Conservation (phyloP, 805 yeast genomes). For the Blastobotrys terrestris region DNA sequence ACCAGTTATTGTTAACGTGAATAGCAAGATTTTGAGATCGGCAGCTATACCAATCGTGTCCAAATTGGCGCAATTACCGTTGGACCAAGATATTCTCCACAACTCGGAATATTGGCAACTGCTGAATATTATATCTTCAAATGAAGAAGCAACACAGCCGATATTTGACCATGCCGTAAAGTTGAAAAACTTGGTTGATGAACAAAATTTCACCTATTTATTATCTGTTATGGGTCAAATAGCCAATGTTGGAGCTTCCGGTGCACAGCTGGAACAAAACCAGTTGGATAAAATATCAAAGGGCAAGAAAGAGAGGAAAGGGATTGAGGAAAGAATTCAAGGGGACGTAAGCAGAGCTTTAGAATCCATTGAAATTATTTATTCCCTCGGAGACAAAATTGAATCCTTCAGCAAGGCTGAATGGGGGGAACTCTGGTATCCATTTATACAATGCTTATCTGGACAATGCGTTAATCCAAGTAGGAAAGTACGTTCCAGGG, state of each 20-base stretch:
- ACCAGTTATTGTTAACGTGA: neutral
- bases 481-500: conserved; percentile 61
- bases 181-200: neutral
- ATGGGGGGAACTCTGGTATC: conserved; percentile 37
- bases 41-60: neutral
- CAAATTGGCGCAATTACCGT: neutral
- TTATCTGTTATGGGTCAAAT: conserved; percentile 21
- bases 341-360: conserved; percentile 6
- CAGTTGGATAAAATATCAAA: neutral
- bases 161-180: conserved; percentile 13
- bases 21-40: neutral
- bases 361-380: conserved; percentile 1
- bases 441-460: conserved; percentile 74
- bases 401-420: conserved; percentile 2
- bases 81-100: neutral
- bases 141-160: conserved; percentile 35
- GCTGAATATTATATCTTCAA: conserved; percentile 43
- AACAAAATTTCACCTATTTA: conserved; percentile 26
- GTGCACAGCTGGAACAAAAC: conserved; percentile 5
- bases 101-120: conserved; percentile 46
- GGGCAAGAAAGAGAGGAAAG: conserved; percentile 12
- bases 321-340: conserved; percentile 28
- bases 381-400: conserved; percentile 4
- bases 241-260: conserved; percentile 21
- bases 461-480: conserved; percentile 90